Conservation (phyloP, 2,329 filamentous ascomycete genomes). For the Pseudogymnoascus sp. region DNA sequence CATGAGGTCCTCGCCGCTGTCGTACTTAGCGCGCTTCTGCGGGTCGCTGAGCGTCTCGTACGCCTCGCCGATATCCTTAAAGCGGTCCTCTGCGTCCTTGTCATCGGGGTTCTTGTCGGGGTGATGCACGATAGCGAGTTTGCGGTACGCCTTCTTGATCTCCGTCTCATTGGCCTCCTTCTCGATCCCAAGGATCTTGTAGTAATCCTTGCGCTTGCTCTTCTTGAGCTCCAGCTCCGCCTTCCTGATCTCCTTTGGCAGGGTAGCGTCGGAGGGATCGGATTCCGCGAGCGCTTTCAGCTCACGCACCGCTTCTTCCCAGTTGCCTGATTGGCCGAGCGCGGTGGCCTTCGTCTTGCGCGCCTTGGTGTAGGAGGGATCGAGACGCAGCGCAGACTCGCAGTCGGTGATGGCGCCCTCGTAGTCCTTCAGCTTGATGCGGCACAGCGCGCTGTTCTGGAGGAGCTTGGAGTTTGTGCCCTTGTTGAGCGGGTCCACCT, state of each 20-base stretch:
- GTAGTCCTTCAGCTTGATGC: constrained; percentile 76
- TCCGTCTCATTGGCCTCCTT: constrained; percentile 79
- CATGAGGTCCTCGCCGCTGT: constrained; percentile 84
- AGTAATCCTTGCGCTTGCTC: constrained; percentile 94
- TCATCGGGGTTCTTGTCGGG: constrained; percentile 96
- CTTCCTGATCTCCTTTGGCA: constrained; percentile 77
- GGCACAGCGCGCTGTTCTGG: constrained; percentile 85
- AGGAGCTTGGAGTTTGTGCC: constrained; percentile 91
- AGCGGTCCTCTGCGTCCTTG: constrained; percentile 74
- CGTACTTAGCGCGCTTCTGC: constrained; percentile 81
- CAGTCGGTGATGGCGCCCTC: constrained; percentile 78
- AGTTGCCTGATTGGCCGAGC: constrained; percentile 73
- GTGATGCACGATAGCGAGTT: constrained; percentile 87
- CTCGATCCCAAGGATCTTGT: constrained; percentile 86
- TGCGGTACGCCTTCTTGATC: constrained; percentile 96
- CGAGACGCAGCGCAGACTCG: constrained; percentile 73
- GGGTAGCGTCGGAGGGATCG: constrained; percentile 72
- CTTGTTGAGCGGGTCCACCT: constrained; percentile 81
- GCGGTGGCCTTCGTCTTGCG: constrained; percentile 92
- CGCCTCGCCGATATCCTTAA: constrained; percentile 97
- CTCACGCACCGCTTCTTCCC: constrained; percentile 86
- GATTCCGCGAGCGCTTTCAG: constrained; percentile 80
- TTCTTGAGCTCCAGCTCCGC: constrained; percentile 97
- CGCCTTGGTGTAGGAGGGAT: constrained; percentile 81
- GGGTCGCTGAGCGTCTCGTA: constrained; percentile 93